phyloP scores from a whole-genome alignment of 2,329 filamentous ascomycete species.

The Emergomyces pasteurianus region DNA sequence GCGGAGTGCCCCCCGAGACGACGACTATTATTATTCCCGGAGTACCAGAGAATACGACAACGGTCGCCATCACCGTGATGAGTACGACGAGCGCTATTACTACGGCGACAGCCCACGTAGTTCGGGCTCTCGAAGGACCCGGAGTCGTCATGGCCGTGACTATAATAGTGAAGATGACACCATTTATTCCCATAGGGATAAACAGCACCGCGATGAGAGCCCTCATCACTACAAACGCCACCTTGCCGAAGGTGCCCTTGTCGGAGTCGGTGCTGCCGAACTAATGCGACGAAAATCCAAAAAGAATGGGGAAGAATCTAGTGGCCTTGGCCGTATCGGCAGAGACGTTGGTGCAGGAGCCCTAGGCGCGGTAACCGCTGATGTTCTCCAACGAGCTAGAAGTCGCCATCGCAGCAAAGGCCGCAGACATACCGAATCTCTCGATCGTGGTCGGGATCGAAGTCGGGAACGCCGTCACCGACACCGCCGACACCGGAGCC shows the following conservation, averaged over 20 bases:
- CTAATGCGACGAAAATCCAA: conserved; percentile 47
- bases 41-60: conserved; percentile 44
- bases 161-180: conserved; percentile 51
- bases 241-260: conserved; percentile 50
- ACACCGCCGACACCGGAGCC: conserved; percentile 20
- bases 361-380: conserved; percentile 49
- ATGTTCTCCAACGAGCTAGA: conserved; percentile 41
- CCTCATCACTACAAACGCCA: conserved; percentile 43
- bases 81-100: conserved; percentile 30
- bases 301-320: conserved; percentile 43
- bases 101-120: conserved; percentile 40
- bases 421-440: conserved; percentile 30
- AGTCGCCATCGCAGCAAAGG: conserved; percentile 39
- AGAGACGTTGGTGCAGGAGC: conserved; percentile 48
- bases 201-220: conserved; percentile 32
- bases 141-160: conserved; percentile 27
- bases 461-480: conserved; percentile 22
- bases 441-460: conserved; percentile 28
- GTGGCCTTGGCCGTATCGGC: conserved; percentile 36
- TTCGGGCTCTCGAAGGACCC: conserved; percentile 40
- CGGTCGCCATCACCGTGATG: conserved; percentile 27
- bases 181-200: conserved; percentile 46
- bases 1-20: conserved; percentile 37
- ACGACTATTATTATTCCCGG: conserved; percentile 52
- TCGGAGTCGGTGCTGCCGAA: conserved; percentile 49